Evolutionary conservation across 441 rosid species (phyloP).

Genomic region (Hura crepitans): DNA sequence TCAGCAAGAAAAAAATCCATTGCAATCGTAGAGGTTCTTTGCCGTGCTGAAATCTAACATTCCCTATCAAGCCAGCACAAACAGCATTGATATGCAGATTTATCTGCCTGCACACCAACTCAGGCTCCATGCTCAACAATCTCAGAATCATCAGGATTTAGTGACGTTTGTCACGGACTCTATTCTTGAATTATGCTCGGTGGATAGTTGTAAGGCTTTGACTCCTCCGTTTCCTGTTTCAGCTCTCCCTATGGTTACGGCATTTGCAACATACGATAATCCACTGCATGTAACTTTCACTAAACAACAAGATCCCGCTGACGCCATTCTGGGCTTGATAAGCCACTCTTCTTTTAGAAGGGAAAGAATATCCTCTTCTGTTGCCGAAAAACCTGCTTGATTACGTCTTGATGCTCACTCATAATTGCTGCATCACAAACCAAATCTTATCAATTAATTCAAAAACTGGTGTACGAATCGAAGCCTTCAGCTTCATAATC

Average conservation of each 20-base stretch:
- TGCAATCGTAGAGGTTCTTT: no score
- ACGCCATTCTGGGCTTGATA: conserved; percentile 64
- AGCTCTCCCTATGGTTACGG: conserved; percentile 69
- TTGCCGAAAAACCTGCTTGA: conserved; percentile 62
- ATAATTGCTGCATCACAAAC: conserved; percentile 41
- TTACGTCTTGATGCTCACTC: conserved; percentile 54
- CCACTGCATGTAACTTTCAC: conserved; percentile 66
- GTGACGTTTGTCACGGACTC: conserved; percentile 72
- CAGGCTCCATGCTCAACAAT: conserved; percentile 69
- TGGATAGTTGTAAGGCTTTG: conserved; percentile 62
- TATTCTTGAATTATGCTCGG: conserved; percentile 68
- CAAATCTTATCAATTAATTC: no score
- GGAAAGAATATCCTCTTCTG: conserved; percentile 71
- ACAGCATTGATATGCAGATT: not conserved
- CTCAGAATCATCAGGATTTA: conserved; percentile 79
- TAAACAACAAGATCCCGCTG: conserved; percentile 85
- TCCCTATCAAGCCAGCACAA: not conserved
- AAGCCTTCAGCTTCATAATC: no score
- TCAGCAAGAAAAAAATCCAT: not conserved
- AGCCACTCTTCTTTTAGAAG: conserved; percentile 62
- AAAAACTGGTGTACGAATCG: no score
- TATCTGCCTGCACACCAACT: conserved; percentile 93
- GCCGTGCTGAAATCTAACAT: no score
- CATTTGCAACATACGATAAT: conserved; percentile 61
- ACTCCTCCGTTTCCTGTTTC: conserved; percentile 37